A percentile compares a stretch with the other conserved stretches of the same genome.
These are phyloP conservation scores for Backusella tarrabulga DNA, from an alignment of 192 early-diverging fungal species.

Conservation along the genomic window DNA sequence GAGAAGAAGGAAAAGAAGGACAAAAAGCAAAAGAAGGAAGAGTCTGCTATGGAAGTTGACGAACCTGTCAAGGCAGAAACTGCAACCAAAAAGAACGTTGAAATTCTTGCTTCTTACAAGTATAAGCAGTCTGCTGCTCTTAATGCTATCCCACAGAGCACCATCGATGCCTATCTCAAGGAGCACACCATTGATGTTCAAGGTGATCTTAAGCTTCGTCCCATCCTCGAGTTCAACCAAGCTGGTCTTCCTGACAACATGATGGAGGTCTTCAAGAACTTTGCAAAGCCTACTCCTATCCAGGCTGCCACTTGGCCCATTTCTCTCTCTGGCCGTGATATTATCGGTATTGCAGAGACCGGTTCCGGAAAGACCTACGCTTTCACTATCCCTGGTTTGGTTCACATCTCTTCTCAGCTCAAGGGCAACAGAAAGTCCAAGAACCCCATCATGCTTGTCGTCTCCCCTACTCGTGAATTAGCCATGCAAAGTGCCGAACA, in stretches of 20 bases:
- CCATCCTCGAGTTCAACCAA: constrained; percentile 73
- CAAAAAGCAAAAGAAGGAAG: constrained; percentile 20
- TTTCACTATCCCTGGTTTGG: constrained; percentile 88
- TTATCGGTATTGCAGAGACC: constrained; percentile 96
- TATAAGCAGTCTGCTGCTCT: constrained; percentile 25
- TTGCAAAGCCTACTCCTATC: constrained; percentile 87
- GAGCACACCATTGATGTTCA: constrained; percentile 46
- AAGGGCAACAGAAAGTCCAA: constrained; percentile 45
- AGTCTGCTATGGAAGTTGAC: constrained; percentile 4
- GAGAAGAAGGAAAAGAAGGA: constrained; percentile 28
- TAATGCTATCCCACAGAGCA: constrained; percentile 19
- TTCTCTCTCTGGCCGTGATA: constrained; percentile 75
- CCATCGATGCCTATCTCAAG: constrained; percentile 45
- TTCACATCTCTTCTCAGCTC: constrained; percentile 77
- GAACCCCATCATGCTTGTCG: constrained; percentile 76
- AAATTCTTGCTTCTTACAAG: constrained; percentile 19
- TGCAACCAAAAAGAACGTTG: not conserved
- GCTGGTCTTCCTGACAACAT: constrained; percentile 69
- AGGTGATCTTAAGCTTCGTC: constrained; percentile 56
- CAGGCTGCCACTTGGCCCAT: constrained; percentile 95
- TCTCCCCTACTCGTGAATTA: constrained; percentile 96
- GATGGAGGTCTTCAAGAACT: constrained; percentile 61
- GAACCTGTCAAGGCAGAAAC: not conserved
- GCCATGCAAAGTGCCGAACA: constrained; percentile 95
- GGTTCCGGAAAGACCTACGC: constrained; percentile 95